Base-by-base conservation (phyloP, 73 alveolate species). In the Uronychia binucleata region DNA sequence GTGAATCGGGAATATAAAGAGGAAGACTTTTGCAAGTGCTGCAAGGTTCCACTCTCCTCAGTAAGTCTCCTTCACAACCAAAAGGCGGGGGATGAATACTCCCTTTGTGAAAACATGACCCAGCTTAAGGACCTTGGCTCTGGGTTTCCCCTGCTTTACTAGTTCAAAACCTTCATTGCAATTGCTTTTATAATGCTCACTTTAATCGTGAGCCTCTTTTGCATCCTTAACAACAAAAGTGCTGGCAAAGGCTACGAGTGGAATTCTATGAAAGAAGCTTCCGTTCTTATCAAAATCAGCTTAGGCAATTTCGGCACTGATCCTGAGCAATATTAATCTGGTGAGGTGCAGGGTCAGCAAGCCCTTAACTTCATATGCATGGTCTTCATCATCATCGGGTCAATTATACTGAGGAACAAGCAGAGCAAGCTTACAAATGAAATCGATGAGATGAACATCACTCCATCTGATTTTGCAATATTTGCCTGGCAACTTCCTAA, bases 81-180 rank as follows among this genome's bases (percentile, higher is more conserved):
- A 8, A 27, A n/a, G 35, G 84, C 75, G 0, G 86, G 57, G 28
- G 77, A 67, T 13, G 31, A 33, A 30, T 79, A 34, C 28, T 0
- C n/a, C 25, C 77, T 79, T 13, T 79, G 86, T 57, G 1, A 14
- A 5, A 34, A 11, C 30, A 28, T 79, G 1, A 30, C 0, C 25
- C 30, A 59, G 0, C 78, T 82, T 0, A 77, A 82, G 74, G 89
- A 82, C 28, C 59, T 82, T 0, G 89, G 89, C 26, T 30, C 89
- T n/a, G 89, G 89, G 74, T 82, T 82, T 31, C 89, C 89, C 0
- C 58, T 82, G 58, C 74, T 58, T 78, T 82, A 67, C 59, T 32
- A 74, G 25, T 74, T 82, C 83, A 82, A 82, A 59, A 57, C 11
- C 0, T 82, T 29, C 28, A 74, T 59, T 28, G 11, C 33, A 1